Base-by-base conservation (phyloP, 768 basidiomycete species). In the Lentinula detonsa region DNA sequence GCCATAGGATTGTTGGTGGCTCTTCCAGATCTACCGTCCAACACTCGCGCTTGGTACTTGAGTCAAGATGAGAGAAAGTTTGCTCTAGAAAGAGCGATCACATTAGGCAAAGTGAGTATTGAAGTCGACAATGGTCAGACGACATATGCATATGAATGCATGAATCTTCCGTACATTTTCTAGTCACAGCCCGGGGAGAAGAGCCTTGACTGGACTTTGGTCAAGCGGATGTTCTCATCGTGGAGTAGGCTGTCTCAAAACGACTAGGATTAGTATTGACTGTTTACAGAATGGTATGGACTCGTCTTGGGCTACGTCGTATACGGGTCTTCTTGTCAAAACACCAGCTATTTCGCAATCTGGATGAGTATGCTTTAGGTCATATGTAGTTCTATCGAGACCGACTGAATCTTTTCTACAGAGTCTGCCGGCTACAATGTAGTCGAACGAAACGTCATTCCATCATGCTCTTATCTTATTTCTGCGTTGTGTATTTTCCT, bases 31-130 rank as follows among this genome's bases (percentile, higher is more conserved):
- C 46, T 70, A 2, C 69, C 69, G 0, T 65, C 67, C 3, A 70
- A 70, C 33, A 67, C 64, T 31, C 62, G 66, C 4, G 69, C 62
- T 5, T 70, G 64, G 65, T 70, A 70, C 52, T 64, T 70, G n/a
- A 65, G 63, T 5, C 58, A 64, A 3, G 65, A 67, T 23, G 69
- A 70, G 49, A 68, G 61, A 57, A 59, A 64, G 2, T 70, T 68
- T 39, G 69, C 67, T 3, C 63, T 70, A 7, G 60, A 62, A 15
- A 57, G 69, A 13, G 64, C 67, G 1, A 63, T 68, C 33, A 50
- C 64, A 15, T 49, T 64, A 9, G 69, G 69, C 1, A 66, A 67
- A 42, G 67, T 64, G 13, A 43, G 52, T 42, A 51, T 5, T 16
- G 21, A 28, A 28, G 28, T 28, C 0, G 28, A 28, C 28, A 28